Evolutionary conservation across 2,329 filamentous ascomycete species (phyloP).

Genomic region (Thermomyces lanuginosus): DNA sequence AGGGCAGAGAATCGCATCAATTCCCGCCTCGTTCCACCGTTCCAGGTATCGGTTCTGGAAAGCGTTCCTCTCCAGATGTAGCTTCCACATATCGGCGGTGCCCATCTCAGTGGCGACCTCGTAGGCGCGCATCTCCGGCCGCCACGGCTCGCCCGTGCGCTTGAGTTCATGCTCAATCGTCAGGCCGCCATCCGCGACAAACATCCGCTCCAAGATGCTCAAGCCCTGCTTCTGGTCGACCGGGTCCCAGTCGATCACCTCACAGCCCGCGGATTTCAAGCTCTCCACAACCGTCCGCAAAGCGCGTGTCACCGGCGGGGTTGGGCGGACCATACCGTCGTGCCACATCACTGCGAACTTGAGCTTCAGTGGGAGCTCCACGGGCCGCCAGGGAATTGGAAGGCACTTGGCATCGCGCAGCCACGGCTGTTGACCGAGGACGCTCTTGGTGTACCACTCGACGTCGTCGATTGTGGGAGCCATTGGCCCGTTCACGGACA

Average conservation of each 20-base stretch:
- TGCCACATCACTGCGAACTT: constrained; percentile 44
- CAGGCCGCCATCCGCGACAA: too few relatives aligned
- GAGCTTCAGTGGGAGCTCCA: constrained; percentile 26
- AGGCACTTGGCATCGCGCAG: constrained; percentile 35
- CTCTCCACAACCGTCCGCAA: constrained; percentile 29
- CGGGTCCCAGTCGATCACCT: constrained; percentile 3
- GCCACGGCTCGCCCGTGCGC: too few relatives aligned
- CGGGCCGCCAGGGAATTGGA: constrained; percentile 40
- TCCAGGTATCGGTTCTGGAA: too few relatives aligned
- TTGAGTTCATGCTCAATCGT: too few relatives aligned
- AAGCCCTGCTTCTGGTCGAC: too few relatives aligned
- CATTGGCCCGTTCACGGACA: constrained; percentile 20
- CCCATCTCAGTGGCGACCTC: too few relatives aligned
- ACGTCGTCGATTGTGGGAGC: too few relatives aligned
- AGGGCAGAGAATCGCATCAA: constrained; percentile 6
- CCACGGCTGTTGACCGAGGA: constrained; percentile 34
- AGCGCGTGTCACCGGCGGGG: constrained; percentile 45
- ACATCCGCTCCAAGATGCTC: too few relatives aligned
- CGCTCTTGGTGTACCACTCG: constrained; percentile 14
- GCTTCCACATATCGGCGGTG: too few relatives aligned
- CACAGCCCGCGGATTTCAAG: constrained; percentile 3
- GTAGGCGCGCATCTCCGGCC: too few relatives aligned
- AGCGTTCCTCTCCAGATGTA: too few relatives aligned
- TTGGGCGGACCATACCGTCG: constrained; percentile 45
- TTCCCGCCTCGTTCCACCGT: constrained; percentile 2